phyloP scores from a whole-genome alignment of 371 early-diverging fungal species.

The Lichtheimia ramosa region DNA sequence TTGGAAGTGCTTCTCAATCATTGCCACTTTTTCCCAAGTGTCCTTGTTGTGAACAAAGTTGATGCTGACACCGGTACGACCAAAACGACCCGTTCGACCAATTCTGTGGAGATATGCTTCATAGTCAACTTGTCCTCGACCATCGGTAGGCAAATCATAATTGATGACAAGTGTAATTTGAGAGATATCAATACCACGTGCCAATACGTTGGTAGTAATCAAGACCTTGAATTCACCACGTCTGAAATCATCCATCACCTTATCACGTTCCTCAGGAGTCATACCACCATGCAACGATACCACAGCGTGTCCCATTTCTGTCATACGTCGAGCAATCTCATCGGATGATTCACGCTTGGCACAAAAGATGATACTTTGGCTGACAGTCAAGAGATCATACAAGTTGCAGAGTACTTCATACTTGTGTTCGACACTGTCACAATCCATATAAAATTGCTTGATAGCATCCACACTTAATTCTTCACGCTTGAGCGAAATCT shows the following conservation, averaged over 20 bases:
- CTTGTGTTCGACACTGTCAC: constrained; percentile 77
- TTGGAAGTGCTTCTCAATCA: constrained; percentile 77
- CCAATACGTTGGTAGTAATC: constrained; percentile 95
- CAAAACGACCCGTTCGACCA: constrained; percentile 99
- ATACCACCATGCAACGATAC: constrained; percentile 89
- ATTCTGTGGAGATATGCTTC: constrained; percentile 99
- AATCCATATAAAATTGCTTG: constrained; percentile 97
- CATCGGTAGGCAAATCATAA: constrained; percentile 89
- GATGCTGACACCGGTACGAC: constrained; percentile 94
- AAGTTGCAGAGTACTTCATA: constrained; percentile 80
- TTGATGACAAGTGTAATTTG: constrained; percentile 98
- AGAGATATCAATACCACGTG: constrained; percentile 97
- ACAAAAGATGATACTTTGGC: constrained; percentile 97
- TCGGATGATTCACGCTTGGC: constrained; percentile 87
- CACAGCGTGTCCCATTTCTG: constrained; percentile 82
- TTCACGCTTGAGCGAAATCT: constrained; percentile 81
- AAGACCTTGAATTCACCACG: constrained; percentile 91
- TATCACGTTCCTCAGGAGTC: constrained; percentile 83
- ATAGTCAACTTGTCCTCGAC: constrained; percentile 64
- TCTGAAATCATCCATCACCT: constrained; percentile 93
- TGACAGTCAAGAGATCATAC: constrained; percentile 91
- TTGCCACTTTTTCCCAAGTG: constrained; percentile 70
- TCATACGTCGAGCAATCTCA: constrained; percentile 74
- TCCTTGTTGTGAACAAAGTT: constrained; percentile 90
- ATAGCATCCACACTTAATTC: constrained; percentile 95